Evolutionary conservation across 1,139 yeast species (phyloP), one percentile per base, ranked within the genome.

Genomic region (Protomyces inouyei): DNA sequence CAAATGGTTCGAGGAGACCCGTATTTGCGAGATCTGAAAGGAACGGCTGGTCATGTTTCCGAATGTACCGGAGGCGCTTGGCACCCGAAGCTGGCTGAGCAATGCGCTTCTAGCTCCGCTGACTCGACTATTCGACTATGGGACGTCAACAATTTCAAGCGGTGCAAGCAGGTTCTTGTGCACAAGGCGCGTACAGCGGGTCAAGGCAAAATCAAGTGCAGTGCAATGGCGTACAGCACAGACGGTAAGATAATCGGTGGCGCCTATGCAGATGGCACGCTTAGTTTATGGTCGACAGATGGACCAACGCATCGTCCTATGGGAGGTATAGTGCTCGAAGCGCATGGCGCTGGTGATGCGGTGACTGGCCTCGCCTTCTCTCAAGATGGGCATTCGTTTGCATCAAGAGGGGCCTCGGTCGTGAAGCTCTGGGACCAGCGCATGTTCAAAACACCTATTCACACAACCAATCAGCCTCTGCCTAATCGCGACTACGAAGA

Each of bases 51-150:
- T 6, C 79, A 76, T 68, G 70, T 71, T 1, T 75, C 77, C 0
- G 76, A 72, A 54, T 68, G 76, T 18, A 71, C 76, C 0, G 63
- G 70, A 21, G 78, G 73, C 1, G 67, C 68, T n/a, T 76, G 79
- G 79, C 69, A 71, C 48, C 75, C 76, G 1, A 56, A 64, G 3
- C 66, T 63, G 45, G 52, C 59, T 2, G 51, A 66, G 8, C 67
- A 56, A 28, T 76, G 76, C 65, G 71, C 71, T 6, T 76, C 79
- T 0, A 67, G 71, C 0, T 69, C 75, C 0, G 66, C 66, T 3
- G 79, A 76, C 64, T 72, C 75, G 2, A 76, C 79, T 0, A 70
- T 77, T 3, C 68, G 79, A 14, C 68, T 76, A 14, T 76, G 79
- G 79, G 77, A 76, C 64, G 40, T 57, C 18, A 64, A 68, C 23